Conservation (phyloP, 73 alveolate species). For the Uronychia binucleata region DNA sequence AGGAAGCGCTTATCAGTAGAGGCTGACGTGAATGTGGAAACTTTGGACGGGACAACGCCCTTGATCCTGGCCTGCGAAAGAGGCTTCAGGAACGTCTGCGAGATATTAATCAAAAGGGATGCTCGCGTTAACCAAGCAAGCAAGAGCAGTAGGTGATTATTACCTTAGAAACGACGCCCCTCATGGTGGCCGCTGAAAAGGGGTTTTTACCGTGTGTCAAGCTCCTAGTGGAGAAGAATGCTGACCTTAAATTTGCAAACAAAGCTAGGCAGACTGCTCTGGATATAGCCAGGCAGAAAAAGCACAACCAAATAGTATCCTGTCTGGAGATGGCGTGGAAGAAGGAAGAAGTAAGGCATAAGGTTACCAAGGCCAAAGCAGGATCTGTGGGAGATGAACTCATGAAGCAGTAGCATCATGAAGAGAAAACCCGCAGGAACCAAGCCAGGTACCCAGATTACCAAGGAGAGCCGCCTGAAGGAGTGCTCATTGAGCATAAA, state of each 20-base stretch:
- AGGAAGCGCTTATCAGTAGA: neutral
- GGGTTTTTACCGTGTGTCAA: slow-evolving; percentile 34
- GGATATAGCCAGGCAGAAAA: slow-evolving; percentile 13
- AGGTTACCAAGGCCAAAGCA: slow-evolving; percentile 24
- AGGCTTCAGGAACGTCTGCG: slow-evolving; percentile 21
- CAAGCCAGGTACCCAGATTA: neutral
- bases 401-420: slow-evolving; percentile 14
- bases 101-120: slow-evolving; percentile 36
- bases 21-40: slow-evolving; percentile 46
- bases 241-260: slow-evolving; percentile 7
- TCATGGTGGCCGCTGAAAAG: slow-evolving; percentile 41
- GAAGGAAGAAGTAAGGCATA: slow-evolving; percentile 15
- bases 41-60: slow-evolving; percentile 49
- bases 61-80: slow-evolving; percentile 37
- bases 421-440: neutral
- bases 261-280: slow-evolving; percentile 28
- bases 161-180: slow-evolving; percentile 18
- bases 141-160: neutral
- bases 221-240: slow-evolving; percentile 14
- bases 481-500: neutral
- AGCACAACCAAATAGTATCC: neutral
- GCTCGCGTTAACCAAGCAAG: slow-evolving; percentile 13
- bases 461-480: neutral
- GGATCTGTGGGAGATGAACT: slow-evolving; percentile 40
- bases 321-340: neutral